A percentile compares a stretch with the other conserved stretches of the same genome.
phyloP scores from a whole-genome alignment of 2,329 filamentous ascomycete genomes.

The Aphanocladium album region DNA sequence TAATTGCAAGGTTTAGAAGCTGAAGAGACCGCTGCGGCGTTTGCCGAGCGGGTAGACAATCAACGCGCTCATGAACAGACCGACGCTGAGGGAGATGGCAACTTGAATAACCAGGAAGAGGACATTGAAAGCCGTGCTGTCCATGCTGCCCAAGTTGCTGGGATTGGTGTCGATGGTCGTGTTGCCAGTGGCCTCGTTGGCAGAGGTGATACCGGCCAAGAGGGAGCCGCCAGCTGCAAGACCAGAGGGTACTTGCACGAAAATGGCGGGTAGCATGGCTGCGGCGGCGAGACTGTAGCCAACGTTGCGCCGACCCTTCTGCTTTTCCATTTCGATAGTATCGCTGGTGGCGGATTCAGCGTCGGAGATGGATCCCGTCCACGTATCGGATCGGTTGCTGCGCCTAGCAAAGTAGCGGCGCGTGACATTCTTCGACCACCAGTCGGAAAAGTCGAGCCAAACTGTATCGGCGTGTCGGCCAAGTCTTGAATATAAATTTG shows the following conservation, averaged over 20 bases:
- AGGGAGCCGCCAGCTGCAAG: constrained; percentile 57
- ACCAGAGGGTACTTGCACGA: constrained; percentile 61
- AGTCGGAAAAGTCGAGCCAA: constrained; percentile 41
- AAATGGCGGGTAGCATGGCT: constrained; percentile 81
- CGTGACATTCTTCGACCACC: constrained; percentile 45
- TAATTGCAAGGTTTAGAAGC: constrained; percentile 33
- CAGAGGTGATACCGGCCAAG: constrained; percentile 51
- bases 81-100: constrained; percentile 58
- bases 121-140: constrained; percentile 48
- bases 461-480: constrained; percentile 54
- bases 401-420: constrained; percentile 27
- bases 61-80: constrained; percentile 51
- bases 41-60: constrained; percentile 54
- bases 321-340: constrained; percentile 19
- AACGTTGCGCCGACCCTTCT: constrained; percentile 36
- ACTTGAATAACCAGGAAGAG: constrained; percentile 56
- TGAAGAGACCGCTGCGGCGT: constrained; percentile 52
- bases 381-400: constrained; percentile 24
- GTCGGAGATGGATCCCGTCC: constrained; percentile 27
- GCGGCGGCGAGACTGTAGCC: constrained; percentile 78
- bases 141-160: constrained; percentile 26
- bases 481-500: constrained; percentile 73
- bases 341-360: constrained; percentile 27
- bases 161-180: constrained; percentile 25
- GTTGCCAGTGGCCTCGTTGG: constrained; percentile 48